Evolutionary conservation across 306 rosid species (phyloP), one percentile per base, ranked within the genome.

Genomic region (Citrullus colocynthis): DNA sequence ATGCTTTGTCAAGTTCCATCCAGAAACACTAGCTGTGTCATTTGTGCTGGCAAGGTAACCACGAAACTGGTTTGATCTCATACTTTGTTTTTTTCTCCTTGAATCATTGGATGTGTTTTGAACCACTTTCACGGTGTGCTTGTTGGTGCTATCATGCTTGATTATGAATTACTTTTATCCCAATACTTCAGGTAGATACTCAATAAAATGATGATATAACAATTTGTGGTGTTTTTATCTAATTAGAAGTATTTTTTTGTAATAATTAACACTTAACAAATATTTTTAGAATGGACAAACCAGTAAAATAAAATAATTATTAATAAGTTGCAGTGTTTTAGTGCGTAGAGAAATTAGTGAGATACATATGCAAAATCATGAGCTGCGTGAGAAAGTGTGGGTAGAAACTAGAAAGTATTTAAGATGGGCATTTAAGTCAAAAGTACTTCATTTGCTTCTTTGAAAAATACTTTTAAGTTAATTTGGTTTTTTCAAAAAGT

Each of bases 1-100:
- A 91, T 96, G 99, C 99, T 96, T n/a, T 92, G 97, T 79, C 96
- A 92, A 91, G 98, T 92, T 37, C 96, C 97, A 59, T 92, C 98
- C 78, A 92, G 87, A 86, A 92, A 89, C 88, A 87, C 90, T 28
- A 88, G 76, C 81, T 96, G 99, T 71, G 71, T 91, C 39, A 91
- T 92, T 74, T 92, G 99, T 83, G 9, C 88, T 14, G 98, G 99
- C 76, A 84, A 89, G 98, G 98, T 92, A 86, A 2, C 48, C 28
- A 12, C 20, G 8, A 66, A 49, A 72, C 14, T 62, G 45, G 66
- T 63, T 70, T 34, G 15, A 9, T 10, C 34, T 5, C 30, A 21
- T 1, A 24, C 66, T 13, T 7, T 11, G 14, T 0, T 32, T n/a
- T 70, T 7, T 44, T 28, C 20, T 6, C 16, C 57, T 45, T 44